phyloP scores from a whole-genome alignment of 805 yeast species.

The Nakazawaea laoshanensis region DNA sequence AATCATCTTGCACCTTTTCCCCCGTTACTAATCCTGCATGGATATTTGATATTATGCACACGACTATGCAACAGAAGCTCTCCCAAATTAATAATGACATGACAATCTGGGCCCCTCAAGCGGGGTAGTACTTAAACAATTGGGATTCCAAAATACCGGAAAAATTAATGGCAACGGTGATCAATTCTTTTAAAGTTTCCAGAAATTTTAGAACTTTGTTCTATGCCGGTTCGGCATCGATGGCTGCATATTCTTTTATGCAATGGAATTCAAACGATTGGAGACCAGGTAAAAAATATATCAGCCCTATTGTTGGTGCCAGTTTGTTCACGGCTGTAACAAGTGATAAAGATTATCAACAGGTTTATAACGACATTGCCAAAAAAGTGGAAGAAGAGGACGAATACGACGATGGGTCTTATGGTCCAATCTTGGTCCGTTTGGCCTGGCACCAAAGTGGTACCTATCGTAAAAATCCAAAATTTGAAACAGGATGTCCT shows the following conservation, averaged over 20 bases:
- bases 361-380: conserved; percentile 69
- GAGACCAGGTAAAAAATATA: conserved; percentile 9
- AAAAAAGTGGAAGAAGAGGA: conserved; percentile 43
- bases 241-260: conserved; percentile 1
- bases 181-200: no score
- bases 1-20: no score
- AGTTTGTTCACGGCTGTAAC: neutral
- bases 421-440: conserved; percentile 37
- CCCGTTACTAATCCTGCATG: no score
- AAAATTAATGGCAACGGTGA: no score
- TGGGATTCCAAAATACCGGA: no score
- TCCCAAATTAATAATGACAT: no score
- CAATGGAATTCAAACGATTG: neutral
- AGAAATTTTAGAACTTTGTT: no score
- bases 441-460: conserved; percentile 45
- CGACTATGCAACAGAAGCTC: no score
- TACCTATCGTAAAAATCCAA: conserved; percentile 30
- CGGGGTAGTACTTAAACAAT: no score
- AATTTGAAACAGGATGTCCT: conserved; percentile 14
- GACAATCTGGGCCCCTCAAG: no score
- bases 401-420: conserved; percentile 56
- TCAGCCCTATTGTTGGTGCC: conserved; percentile 1
- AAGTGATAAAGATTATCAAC: conserved; percentile 45
- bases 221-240: conserved; percentile 4
- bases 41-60: no score